Percentiles rank a stretch among this genome's conserved stretches.
Evolutionary conservation across 176 grass and related monocot genomes (phyloP).

Genomic region (Elymus sibiricus): DNA sequence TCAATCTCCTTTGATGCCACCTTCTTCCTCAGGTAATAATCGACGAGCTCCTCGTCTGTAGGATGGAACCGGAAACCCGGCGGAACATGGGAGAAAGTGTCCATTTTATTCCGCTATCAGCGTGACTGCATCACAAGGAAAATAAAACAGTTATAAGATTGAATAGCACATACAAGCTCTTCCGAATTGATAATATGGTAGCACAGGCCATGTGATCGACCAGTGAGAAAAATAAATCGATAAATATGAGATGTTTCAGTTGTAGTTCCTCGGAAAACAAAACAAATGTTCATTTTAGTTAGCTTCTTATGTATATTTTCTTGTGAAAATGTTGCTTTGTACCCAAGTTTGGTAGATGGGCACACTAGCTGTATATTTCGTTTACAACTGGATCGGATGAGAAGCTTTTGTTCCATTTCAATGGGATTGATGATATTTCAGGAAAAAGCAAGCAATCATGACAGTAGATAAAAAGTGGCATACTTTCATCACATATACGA

Average conservation of each 20-base stretch:
- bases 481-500: constrained; percentile 49
- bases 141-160: not conserved
- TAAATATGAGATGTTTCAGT: no score
- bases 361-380: constrained; percentile 27
- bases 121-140: not conserved
- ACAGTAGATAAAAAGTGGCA: constrained; percentile 45
- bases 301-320: constrained; percentile 20
- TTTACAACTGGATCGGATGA: not conserved
- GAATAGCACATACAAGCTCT: not conserved
- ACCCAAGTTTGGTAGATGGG: constrained; percentile 21
- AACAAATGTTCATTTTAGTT: not conserved
- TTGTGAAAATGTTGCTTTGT: constrained; percentile 23
- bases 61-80: constrained; percentile 97
- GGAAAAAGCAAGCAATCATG: constrained; percentile 43
- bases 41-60: constrained; percentile 91
- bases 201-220: no score
- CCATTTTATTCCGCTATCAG: constrained; percentile 34
- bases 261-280: not conserved
- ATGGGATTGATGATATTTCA: constrained; percentile 21
- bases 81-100: constrained; percentile 73
- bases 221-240: no score
- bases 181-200: no score
- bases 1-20: constrained; percentile 84
- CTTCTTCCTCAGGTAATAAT: constrained; percentile 98
- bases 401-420: constrained; percentile 23